phyloP scores from a whole-genome alignment of 2,329 filamentous ascomycete species.

The Epichloe sylvatica region DNA sequence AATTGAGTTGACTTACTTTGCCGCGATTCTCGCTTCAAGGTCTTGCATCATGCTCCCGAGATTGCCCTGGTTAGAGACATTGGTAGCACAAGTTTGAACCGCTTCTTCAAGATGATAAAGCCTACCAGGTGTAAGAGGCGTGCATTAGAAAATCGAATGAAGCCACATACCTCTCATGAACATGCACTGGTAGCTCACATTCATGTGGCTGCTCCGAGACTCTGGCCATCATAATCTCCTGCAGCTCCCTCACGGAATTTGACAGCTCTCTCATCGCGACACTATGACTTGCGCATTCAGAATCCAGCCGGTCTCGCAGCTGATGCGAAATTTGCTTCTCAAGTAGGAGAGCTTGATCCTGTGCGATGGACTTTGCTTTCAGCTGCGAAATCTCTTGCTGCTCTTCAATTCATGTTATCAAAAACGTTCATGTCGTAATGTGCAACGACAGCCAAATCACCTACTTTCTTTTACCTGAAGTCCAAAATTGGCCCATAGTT shows the following conservation, averaged over 20 bases:
- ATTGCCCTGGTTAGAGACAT: not conserved
- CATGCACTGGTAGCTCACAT: not conserved
- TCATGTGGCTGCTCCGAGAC: not conserved
- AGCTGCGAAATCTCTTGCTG: slow-evolving; percentile 13
- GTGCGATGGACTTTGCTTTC: slow-evolving; percentile 8
- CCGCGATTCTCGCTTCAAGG: slow-evolving; percentile 1
- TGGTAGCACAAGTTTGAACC: not conserved
- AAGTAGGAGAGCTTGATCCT: slow-evolving; percentile 7
- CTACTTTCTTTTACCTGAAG: slow-evolving; percentile 13
- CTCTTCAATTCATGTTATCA: slow-evolving; percentile 9
- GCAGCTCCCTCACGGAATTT: not conserved
- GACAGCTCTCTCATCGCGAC: not conserved
- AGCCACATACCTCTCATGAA: not conserved
- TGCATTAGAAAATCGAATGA: not conserved
- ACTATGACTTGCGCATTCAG: not conserved
- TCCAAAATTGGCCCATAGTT: slow-evolving; percentile 12
- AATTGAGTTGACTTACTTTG: slow-evolving; percentile 1
- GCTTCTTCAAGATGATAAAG: slow-evolving; percentile 3
- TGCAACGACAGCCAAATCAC: not conserved
- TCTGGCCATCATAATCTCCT: not conserved
- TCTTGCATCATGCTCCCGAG: not conserved
- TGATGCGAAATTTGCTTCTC: slow-evolving; percentile 1
- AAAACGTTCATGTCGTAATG: too few relatives aligned
- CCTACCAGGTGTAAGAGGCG: not conserved
- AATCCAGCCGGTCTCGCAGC: not conserved